These are phyloP conservation scores for Colletotrichum costaricense DNA, from an alignment of 2,329 filamentous ascomycete species.

Conservation along the genomic window DNA sequence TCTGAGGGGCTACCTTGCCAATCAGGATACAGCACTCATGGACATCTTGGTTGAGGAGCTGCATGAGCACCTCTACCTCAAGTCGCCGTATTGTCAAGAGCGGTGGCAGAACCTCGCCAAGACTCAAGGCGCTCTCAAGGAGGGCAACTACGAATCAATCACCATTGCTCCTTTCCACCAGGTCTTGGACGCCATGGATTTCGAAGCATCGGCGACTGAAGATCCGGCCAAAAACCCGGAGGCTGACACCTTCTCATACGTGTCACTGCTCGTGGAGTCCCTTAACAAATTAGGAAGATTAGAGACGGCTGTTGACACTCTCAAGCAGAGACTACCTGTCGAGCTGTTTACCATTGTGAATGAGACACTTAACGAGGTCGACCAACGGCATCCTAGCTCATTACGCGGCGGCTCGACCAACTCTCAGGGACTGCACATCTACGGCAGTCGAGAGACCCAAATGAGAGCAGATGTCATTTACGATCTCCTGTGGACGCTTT, in stretches of 20 bases:
- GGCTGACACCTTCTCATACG: constrained; percentile 94
- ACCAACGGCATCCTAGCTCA: constrained; percentile 90
- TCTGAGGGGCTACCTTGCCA: constrained; percentile 86
- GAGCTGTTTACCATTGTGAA: constrained; percentile 95
- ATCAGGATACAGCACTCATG: constrained; percentile 91
- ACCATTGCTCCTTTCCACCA: constrained; percentile 66
- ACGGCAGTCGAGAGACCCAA: constrained; percentile 77
- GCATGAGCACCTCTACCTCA: constrained; percentile 96
- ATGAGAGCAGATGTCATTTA: constrained; percentile 87
- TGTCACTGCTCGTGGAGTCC: constrained; percentile 87
- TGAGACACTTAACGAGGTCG: constrained; percentile 93
- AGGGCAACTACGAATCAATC: constrained; percentile 58
- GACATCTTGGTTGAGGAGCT: constrained; percentile 98
- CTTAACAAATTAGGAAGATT: constrained; percentile 89
- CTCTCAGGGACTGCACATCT: constrained; percentile 69
- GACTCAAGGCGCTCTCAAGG: constrained; percentile 66
- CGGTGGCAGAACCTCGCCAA: constrained; percentile 89
- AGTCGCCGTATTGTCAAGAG: constrained; percentile 97
- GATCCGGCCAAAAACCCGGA: constrained; percentile 95
- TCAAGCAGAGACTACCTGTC: constrained; percentile 93
- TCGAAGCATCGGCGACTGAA: constrained; percentile 75
- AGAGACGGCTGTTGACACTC: constrained; percentile 86
- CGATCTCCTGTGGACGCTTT: constrained; percentile 91
- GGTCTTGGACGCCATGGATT: constrained; percentile 70
- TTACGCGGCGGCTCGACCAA: constrained; percentile 67